A percentile compares a stretch with the other conserved stretches of the same genome.
These are phyloP conservation scores for Schwanniomyces sp. DNA, from an alignment of 805 yeast genomes.

Conservation along the genomic window DNA sequence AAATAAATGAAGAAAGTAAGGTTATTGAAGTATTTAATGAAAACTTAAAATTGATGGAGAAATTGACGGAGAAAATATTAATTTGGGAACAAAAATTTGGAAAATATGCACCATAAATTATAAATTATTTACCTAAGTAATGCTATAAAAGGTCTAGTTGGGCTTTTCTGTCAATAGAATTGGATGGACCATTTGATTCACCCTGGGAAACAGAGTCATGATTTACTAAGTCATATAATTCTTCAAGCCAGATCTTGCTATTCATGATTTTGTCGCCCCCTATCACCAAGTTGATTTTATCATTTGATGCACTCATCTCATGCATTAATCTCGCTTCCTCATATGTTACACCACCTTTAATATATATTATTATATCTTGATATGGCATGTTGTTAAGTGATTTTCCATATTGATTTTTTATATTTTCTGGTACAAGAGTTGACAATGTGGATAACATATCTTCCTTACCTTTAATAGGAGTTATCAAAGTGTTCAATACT, in stretches of 20 bases:
- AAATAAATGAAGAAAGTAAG: slow-evolving; percentile 23
- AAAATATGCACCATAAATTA: slow-evolving; percentile 39
- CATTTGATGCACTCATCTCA: slow-evolving; percentile 59
- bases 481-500: slow-evolving; percentile 22
- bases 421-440: slow-evolving; percentile 41
- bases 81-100: slow-evolving; percentile 80
- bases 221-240: slow-evolving; percentile 30
- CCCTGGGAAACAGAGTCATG: slow-evolving; percentile 3
- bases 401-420: slow-evolving; percentile 24
- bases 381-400: slow-evolving; percentile 30
- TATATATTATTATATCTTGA: slow-evolving; percentile 68
- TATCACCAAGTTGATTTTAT: slow-evolving; percentile 64
- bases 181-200: not conserved
- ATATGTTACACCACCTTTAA: slow-evolving; percentile 88
- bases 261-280: slow-evolving; percentile 61
- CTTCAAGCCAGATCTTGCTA: slow-evolving; percentile 33
- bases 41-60: slow-evolving; percentile 67
- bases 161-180: slow-evolving; percentile 25
- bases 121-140: slow-evolving; percentile 1
- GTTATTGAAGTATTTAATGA: slow-evolving; percentile 51
- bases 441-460: slow-evolving; percentile 16
- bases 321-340: slow-evolving; percentile 87
- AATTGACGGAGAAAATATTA: slow-evolving; percentile 66
- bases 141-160: slow-evolving; percentile 33
- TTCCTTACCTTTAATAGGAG: slow-evolving; percentile 6